Evolutionary conservation across 2,329 filamentous ascomycete genomes (phyloP).

Genomic region (Botrytis medusae): DNA sequence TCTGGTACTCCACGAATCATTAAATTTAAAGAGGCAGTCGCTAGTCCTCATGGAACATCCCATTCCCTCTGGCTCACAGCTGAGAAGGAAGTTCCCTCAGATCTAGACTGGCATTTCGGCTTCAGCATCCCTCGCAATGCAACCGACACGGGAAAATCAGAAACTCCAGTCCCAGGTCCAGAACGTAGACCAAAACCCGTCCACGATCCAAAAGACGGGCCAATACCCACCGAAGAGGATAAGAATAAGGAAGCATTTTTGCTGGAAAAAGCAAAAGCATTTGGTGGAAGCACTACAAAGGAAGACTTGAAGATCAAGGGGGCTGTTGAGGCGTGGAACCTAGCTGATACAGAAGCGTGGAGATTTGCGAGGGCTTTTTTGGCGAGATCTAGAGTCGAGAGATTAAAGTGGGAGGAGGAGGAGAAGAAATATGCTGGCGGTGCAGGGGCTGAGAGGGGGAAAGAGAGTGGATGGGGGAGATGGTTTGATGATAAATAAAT

Average conservation of each 20-base stretch:
- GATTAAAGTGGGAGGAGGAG: slow-evolving; percentile 67
- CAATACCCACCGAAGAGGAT: slow-evolving; percentile 53
- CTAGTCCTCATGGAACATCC: slow-evolving; percentile 60
- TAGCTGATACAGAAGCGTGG: slow-evolving; percentile 77
- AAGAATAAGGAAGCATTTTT: slow-evolving; percentile 55
- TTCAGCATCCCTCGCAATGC: slow-evolving; percentile 69
- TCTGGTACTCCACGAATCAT: slow-evolving; percentile 66
- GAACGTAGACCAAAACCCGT: slow-evolving; percentile 55
- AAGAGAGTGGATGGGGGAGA: slow-evolving; percentile 34
- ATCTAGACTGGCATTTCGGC: slow-evolving; percentile 87
- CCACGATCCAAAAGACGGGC: slow-evolving; percentile 50
- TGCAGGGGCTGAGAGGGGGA: slow-evolving; percentile 46
- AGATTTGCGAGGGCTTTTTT: slow-evolving; percentile 69
- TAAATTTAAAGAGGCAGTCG: slow-evolving; percentile 78
- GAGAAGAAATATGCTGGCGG: slow-evolving; percentile 64
- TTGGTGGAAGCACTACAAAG: slow-evolving; percentile 43
- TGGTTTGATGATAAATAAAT: slow-evolving; percentile 36
- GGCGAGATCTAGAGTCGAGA: slow-evolving; percentile 62
- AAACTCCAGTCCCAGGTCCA: slow-evolving; percentile 58
- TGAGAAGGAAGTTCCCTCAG: slow-evolving; percentile 57
- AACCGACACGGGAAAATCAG: slow-evolving; percentile 53
- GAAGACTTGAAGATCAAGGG: slow-evolving; percentile 50
- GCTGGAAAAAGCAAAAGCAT: slow-evolving; percentile 54
- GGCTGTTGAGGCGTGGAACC: slow-evolving; percentile 64
- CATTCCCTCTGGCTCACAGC: slow-evolving; percentile 80